phyloP scores from a whole-genome alignment of 768 basidiomycete species.

The Cystofilobasidium bisporidii region DNA sequence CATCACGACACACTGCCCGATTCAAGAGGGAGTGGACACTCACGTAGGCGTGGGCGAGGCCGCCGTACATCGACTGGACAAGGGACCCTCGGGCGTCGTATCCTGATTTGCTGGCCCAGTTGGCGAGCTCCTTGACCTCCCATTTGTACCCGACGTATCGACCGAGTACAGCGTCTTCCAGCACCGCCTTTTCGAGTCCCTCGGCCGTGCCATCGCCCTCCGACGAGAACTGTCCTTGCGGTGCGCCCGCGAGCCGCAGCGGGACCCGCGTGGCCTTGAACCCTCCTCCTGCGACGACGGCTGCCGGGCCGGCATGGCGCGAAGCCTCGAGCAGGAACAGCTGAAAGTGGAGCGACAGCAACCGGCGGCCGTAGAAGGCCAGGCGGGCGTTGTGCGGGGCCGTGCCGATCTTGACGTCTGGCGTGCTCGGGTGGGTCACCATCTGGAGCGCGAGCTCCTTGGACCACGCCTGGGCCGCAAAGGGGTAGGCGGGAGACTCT shows the following conservation, averaged over 20 bases:
- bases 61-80: slow-evolving; percentile 16
- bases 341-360: slow-evolving; percentile 24
- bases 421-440: slow-evolving; percentile 15
- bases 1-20: not conserved
- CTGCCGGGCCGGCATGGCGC: not conserved
- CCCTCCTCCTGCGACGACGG: slow-evolving; percentile 4
- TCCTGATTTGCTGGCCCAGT: not conserved
- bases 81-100: slow-evolving; percentile 4
- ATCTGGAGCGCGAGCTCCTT: slow-evolving; percentile 25
- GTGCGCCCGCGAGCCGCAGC: not conserved
- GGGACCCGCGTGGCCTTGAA: not conserved
- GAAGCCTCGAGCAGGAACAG: slow-evolving; percentile 14
- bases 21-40: not conserved
- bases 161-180: slow-evolving; percentile 6
- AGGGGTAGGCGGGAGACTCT: not conserved
- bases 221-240: too few species aligned
- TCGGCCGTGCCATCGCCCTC: slow-evolving; percentile 11
- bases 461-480: not conserved
- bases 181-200: not conserved
- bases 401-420: not conserved
- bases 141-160: slow-evolving; percentile 11
- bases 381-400: slow-evolving; percentile 18
- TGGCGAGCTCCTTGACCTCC: not conserved
- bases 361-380: slow-evolving; percentile 17
- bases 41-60: slow-evolving; percentile 24